Evolutionary conservation across 192 early-diverging fungal species (phyloP).

Genomic region (Coemansia sp.): DNA sequence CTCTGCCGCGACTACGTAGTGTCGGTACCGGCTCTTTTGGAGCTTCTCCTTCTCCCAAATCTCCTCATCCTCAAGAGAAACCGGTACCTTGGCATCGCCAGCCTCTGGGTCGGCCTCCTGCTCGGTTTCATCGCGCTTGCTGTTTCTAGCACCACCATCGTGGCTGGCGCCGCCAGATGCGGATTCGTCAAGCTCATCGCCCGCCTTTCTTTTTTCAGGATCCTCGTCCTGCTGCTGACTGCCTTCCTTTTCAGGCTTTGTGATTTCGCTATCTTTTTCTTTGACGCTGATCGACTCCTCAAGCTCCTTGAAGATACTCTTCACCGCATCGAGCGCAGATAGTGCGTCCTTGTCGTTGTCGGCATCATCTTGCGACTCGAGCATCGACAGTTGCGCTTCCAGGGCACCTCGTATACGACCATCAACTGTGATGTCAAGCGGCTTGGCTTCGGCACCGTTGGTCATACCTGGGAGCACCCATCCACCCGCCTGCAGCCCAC

Average conservation of each 20-base stretch:
- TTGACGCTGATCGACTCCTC: constrained; percentile 4
- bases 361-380: neutral
- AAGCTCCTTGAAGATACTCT: constrained; percentile 16
- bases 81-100: constrained; percentile 1
- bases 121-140: neutral
- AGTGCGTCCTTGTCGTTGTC: neutral
- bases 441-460: neutral
- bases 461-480: constrained; percentile 1
- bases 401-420: constrained; percentile 3
- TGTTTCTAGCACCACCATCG: neutral
- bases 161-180: neutral
- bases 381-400: neutral
- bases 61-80: constrained; percentile 32
- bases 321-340: constrained; percentile 13
- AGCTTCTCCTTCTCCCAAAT: constrained; percentile 32
- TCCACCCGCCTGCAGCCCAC: constrained; percentile 1
- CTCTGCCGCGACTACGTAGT: constrained; percentile 22
- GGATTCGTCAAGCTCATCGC: neutral
- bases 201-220: neutral
- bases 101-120: neutral
- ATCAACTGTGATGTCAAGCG: constrained; percentile 19
- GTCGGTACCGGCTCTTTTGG: constrained; percentile 11
- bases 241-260: neutral
- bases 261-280: neutral
- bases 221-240: neutral